phyloP scores from a whole-genome alignment of 371 early-diverging fungal genomes.

The Rhizopus arrhizus region DNA sequence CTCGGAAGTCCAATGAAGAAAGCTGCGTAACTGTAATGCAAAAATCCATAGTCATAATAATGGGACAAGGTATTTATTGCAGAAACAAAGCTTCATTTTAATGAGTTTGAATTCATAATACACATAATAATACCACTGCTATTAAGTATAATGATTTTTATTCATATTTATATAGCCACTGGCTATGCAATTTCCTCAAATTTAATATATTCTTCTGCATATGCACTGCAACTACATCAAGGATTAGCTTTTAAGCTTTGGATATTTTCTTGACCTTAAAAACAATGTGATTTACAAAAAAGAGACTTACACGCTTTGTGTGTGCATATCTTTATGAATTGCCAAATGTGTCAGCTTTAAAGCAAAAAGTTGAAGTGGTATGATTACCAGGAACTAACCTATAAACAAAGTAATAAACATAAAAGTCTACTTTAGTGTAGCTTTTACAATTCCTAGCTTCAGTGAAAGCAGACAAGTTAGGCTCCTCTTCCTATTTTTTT shows the following conservation, averaged over 20 bases:
- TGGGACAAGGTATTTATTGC: too few species aligned
- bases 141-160: not conserved
- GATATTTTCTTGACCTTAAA: conserved; percentile 73
- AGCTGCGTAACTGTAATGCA: too few species aligned
- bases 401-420: not conserved
- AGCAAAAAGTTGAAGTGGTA: conserved; percentile 81
- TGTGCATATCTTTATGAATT: conserved; percentile 74
- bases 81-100: too few species aligned
- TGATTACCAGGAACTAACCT: conserved; percentile 63
- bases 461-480: conserved; percentile 35
- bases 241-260: conserved; percentile 80
- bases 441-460: conserved; percentile 60
- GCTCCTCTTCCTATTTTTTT: conserved; percentile 42
- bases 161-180: not conserved
- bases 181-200: conserved; percentile 34
- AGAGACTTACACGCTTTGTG: too few species aligned
- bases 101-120: too few species aligned
- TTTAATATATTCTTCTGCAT: conserved; percentile 49
- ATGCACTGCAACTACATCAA: conserved; percentile 65
- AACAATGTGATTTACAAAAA: conserved; percentile 60
- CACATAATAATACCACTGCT: not conserved
- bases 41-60: too few species aligned
- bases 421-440: not conserved
- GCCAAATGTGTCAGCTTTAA: conserved; percentile 93
- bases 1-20: too few species aligned